These are phyloP conservation scores for Jacaranda copaia DNA, from an alignment of 257 asterid genomes.

Conservation along the genomic window DNA sequence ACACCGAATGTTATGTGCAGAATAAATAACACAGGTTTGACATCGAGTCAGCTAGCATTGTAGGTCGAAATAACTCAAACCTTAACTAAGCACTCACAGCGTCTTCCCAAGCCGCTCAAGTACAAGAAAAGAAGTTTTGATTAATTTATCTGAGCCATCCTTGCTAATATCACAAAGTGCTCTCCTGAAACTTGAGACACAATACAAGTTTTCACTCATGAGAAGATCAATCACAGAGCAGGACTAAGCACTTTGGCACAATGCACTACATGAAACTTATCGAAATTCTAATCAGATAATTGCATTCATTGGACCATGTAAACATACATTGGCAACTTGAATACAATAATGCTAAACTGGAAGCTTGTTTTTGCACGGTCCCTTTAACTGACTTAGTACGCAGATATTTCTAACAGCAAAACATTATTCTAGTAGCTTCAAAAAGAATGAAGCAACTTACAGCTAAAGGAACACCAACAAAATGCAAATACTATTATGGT, in stretches of 20 bases:
- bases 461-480: conserved; percentile 78
- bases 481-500: conserved; percentile 56
- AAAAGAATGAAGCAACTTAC: conserved; percentile 51
- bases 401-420: neutral
- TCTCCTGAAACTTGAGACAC: neutral
- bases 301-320: neutral
- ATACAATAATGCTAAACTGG: neutral
- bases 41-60: conserved; percentile 6
- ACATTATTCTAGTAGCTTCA: neutral
- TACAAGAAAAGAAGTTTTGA: neutral
- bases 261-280: conserved; percentile 9
- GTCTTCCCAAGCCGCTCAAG: neutral
- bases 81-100: neutral
- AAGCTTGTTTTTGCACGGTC: neutral
- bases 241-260: neutral
- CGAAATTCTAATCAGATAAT: neutral
- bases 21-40: conserved; percentile 23
- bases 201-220: neutral
- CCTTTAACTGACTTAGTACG: neutral
- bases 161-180: neutral
- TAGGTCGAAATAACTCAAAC: neutral
- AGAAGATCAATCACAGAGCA: neutral
- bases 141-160: neutral
- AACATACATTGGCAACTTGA: neutral
- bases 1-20: conserved; percentile 82